Evolutionary conservation across 2,329 filamentous ascomycete species (phyloP).

Genomic region (Trichoderma pleuroti): DNA sequence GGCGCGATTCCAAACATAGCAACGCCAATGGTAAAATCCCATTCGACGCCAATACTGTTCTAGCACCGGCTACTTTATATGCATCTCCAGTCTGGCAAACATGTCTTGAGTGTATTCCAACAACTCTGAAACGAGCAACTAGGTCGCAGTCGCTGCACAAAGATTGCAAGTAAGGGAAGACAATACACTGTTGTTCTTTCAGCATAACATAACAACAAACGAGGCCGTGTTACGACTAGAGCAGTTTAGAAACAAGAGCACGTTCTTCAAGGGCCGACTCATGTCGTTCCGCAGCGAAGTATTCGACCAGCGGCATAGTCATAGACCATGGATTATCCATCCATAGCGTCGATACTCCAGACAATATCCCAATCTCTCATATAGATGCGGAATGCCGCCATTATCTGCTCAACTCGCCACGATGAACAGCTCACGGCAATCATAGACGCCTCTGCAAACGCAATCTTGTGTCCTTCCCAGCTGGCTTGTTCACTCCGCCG

Average conservation of each 20-base stretch:
- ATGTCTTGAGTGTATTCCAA: conserved; percentile 47
- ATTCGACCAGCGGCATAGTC: conserved; percentile 36
- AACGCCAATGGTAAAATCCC: conserved; percentile 61
- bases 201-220: conserved; percentile 38
- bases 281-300: conserved; percentile 39
- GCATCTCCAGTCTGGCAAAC: conserved; percentile 52
- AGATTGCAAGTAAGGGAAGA: conserved; percentile 65
- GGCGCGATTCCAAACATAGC: conserved; percentile 59
- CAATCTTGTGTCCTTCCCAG: conserved; percentile 57
- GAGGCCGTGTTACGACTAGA: conserved; percentile 47
- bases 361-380: conserved; percentile 56
- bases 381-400: conserved; percentile 62
- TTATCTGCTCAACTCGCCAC: conserved; percentile 60
- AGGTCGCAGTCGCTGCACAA: conserved; percentile 45
- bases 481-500: conserved; percentile 53
- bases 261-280: conserved; percentile 45
- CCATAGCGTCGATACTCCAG: conserved; percentile 46
- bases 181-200: conserved; percentile 55
- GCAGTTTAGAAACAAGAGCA: conserved; percentile 41
- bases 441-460: conserved; percentile 54
- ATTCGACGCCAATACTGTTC: conserved; percentile 61
- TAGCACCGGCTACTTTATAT: conserved; percentile 58
- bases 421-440: conserved; percentile 54
- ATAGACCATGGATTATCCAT: conserved; percentile 56
- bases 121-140: conserved; percentile 36